Evolutionary conservation across 129 eudicot species (phyloP).

Genomic region (Erigeron canadensis): DNA sequence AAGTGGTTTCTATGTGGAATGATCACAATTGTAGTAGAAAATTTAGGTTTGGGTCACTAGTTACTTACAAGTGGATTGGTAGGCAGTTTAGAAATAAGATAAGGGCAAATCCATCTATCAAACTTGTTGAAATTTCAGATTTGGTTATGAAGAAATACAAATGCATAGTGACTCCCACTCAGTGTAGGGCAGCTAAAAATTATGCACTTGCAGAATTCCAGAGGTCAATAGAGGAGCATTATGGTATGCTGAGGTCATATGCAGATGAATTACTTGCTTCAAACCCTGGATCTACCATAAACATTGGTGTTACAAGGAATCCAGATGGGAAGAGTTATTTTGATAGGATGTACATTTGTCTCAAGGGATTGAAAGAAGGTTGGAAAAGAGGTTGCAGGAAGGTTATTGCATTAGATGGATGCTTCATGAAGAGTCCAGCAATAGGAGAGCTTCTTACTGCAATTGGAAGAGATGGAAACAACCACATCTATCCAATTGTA

Average conservation of each 20-base stretch:
- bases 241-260: background rate
- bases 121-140: background rate
- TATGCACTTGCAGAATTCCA: background rate
- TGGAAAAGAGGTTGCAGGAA: background rate
- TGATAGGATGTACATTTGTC: background rate
- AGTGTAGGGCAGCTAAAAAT: background rate
- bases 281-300: background rate
- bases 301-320: background rate
- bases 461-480: constrained; percentile 6
- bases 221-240: background rate
- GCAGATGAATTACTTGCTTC: background rate
- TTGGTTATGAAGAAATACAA: background rate
- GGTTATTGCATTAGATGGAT: background rate
- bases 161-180: background rate
- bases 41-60: background rate
- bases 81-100: background rate
- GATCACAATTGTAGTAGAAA: background rate
- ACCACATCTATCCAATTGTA: background rate
- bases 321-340: background rate
- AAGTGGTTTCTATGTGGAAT: background rate
- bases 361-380: background rate
- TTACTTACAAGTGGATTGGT: background rate
- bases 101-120: background rate
- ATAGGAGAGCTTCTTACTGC: background rate
- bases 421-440: background rate